A percentile compares a stretch with the other conserved stretches of the same genome.
These are phyloP conservation scores for Eucalyptus polybractea DNA, from an alignment of 345 rosid genomes.

Conservation along the genomic window DNA sequence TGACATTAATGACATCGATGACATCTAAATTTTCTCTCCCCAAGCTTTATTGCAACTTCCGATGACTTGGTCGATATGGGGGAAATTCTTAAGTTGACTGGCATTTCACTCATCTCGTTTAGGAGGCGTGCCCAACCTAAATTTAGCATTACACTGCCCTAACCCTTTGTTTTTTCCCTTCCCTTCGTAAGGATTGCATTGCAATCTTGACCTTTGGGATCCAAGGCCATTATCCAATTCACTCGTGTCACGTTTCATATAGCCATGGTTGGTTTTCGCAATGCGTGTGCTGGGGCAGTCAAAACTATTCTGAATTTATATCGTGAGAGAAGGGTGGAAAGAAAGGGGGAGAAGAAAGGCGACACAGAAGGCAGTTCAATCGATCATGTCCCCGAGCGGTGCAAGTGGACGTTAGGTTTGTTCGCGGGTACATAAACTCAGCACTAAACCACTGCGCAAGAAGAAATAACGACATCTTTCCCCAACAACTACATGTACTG, in stretches of 20 bases:
- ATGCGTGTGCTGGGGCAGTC: not conserved
- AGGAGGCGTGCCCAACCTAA: not conserved
- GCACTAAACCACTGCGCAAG: not conserved
- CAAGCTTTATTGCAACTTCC: not conserved
- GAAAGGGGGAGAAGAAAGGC: not conserved
- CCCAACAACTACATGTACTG: not conserved
- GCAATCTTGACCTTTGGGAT: not conserved
- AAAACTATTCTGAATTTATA: not conserved
- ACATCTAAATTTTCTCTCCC: not conserved
- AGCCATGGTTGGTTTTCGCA: not conserved
- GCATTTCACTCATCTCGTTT: not conserved
- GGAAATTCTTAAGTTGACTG: not conserved
- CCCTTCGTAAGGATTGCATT: not conserved
- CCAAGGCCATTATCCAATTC: not conserved
- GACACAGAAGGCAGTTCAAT: not conserved
- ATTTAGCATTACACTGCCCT: not conserved
- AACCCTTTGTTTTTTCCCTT: not conserved
- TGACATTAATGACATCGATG: not conserved
- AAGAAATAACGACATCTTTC: not conserved
- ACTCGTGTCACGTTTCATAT: not conserved
- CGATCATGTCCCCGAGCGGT: not conserved
- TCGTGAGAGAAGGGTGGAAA: not conserved
- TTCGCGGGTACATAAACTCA: not conserved
- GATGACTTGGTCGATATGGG: not conserved
- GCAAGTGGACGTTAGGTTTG: not conserved